Evolutionary conservation across 2,329 filamentous ascomycete species (phyloP), one percentile per base, ranked within the genome.

Genomic region (Geosmithia morbida): DNA sequence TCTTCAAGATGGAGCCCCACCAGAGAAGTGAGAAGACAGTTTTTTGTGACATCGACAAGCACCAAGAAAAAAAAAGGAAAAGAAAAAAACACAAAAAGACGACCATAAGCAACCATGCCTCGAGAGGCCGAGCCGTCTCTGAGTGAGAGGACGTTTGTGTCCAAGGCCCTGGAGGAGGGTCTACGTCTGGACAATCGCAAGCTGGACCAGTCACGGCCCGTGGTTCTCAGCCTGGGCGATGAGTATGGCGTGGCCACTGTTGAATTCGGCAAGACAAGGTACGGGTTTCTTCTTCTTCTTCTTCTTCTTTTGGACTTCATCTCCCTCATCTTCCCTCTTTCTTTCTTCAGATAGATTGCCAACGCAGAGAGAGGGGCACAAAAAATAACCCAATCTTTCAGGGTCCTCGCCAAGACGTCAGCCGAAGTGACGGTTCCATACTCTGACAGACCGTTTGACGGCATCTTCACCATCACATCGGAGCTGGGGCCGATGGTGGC

Each of bases 401-500:
- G 89, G 58, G 78, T 96, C 49, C 70, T 94, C 51, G 87, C 84
- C 48, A 85, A 86, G 51, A 83, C 94, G 50, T 90, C 88, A 2
- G 85, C 88, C 52, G 87, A 95, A 67, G 85, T 97, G 51, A 85
- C 85, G 11, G 80, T 85, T 40, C 90, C 92, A 42, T 87, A 83
- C 60, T 66, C 83, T 47, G 90, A 97, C 66, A 83, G 90, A 52
- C 90, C 89, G 50, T 95, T 95, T 61, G 92, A 97, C 62, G 92
- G 92, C 62, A 77, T 94, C 63, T 97, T 97, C 70, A 88, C 82
- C 55, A 96, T 97, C 60, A 77, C 82, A 47, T 85, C 89, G 48
- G 92, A 97, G 63, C 79, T 98, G 57, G 87, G 85, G 52, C 87
- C 90, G 45, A 94, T 97, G 82, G 84, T 86, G 26, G 88, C 87